Percentiles rank a stretch among this genome's conserved stretches.
Conservation (phyloP, 306 rosid species). For the Rosa lucieae region DNA sequence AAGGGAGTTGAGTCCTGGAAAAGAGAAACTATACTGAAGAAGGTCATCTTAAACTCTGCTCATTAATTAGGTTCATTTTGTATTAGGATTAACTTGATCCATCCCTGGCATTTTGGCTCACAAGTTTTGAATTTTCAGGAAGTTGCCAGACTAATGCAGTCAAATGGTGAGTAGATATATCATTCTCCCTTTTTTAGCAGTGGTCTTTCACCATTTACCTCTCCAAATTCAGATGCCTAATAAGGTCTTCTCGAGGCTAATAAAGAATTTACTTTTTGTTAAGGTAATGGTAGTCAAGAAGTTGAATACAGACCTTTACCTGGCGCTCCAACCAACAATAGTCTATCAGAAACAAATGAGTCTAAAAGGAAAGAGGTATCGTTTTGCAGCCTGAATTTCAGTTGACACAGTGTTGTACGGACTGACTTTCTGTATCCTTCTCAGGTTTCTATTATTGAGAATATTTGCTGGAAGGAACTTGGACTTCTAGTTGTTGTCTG, state of each 20-base stretch:
- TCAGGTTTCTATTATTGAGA: conserved; percentile 54
- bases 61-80: not conserved
- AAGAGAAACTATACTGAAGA: conserved; percentile 70
- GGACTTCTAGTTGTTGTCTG: conserved; percentile 72
- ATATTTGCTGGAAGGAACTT: conserved; percentile 66
- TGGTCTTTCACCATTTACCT: not conserved
- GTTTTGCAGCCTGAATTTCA: not conserved
- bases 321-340: conserved; percentile 31
- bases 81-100: not conserved
- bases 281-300: conserved; percentile 45
- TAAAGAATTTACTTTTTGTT: conserved; percentile 3
- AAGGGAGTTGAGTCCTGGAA: conserved; percentile 83
- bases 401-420: not conserved
- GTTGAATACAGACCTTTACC: conserved; percentile 54
- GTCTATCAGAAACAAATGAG: conserved; percentile 27
- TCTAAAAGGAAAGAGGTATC: conserved; percentile 30
- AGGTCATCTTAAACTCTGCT: conserved; percentile 31
- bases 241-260: not conserved
- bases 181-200: not conserved
- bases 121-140: conserved; percentile 46
- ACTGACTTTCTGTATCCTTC: conserved; percentile 14
- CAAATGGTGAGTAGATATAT: conserved; percentile 43
- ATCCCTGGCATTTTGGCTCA: not conserved
- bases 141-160: conserved; percentile 42
- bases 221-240: not conserved